These are phyloP conservation scores for Solanum chmielewskii DNA, from an alignment of 257 asterid species.

Conservation along the genomic window DNA sequence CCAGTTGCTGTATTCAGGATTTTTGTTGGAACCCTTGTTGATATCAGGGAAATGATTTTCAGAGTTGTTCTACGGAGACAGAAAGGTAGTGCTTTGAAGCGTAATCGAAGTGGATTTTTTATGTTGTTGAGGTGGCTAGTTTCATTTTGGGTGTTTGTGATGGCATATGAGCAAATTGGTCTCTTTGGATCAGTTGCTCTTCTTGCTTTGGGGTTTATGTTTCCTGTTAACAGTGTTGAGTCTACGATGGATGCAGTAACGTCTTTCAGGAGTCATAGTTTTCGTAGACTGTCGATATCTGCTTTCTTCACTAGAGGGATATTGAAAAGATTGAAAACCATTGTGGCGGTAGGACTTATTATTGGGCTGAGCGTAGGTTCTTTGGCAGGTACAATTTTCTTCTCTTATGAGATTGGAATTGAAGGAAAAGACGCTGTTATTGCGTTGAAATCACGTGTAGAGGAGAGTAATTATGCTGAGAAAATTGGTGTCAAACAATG, in stretches of 20 bases:
- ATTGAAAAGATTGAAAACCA: slow-evolving; percentile 52
- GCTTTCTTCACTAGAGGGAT: slow-evolving; percentile 66
- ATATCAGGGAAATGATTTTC: slow-evolving; percentile 39
- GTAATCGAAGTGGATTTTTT: slow-evolving; percentile 49
- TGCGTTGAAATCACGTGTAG: slow-evolving; percentile 70
- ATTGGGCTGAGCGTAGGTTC: slow-evolving; percentile 65
- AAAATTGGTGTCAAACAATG: slow-evolving; percentile 72
- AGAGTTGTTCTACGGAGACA: slow-evolving; percentile 37
- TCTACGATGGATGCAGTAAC: slow-evolving; percentile 62
- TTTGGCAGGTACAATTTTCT: slow-evolving; percentile 54
- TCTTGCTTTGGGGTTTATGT: slow-evolving; percentile 63
- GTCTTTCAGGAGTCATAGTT: slow-evolving; percentile 65
- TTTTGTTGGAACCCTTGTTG: slow-evolving; percentile 68
- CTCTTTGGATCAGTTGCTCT: slow-evolving; percentile 42
- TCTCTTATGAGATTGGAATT: slow-evolving; percentile 74
- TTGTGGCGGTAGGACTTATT: slow-evolving; percentile 82
- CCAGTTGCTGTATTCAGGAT: slow-evolving; percentile 72
- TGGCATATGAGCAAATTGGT: slow-evolving; percentile 76
- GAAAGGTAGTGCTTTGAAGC: slow-evolving; percentile 18
- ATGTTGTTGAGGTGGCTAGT: slow-evolving; percentile 72
- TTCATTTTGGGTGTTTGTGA: slow-evolving; percentile 73
- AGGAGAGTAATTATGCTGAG: slow-evolving; percentile 86
- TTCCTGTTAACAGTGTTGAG: slow-evolving; percentile 42
- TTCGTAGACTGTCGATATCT: slow-evolving; percentile 45
- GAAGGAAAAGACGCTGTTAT: slow-evolving; percentile 88